Base-by-base conservation (phyloP, 352 stramenopile genomes). In the Pythium rhizo-oryzae region DNA sequence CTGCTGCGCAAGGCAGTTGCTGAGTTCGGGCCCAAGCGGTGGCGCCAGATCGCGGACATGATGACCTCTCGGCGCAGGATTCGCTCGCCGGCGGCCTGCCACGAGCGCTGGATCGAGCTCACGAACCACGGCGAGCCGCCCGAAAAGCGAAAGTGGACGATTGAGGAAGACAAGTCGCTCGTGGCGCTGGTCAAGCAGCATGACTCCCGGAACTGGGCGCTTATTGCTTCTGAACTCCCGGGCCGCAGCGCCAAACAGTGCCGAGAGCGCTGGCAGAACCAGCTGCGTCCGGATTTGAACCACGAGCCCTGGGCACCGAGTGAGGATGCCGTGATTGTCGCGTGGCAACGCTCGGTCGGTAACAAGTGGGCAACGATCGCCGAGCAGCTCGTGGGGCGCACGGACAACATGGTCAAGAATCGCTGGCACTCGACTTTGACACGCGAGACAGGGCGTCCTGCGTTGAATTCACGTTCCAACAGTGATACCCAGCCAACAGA, bases 191-290 rank as follows among this genome's bases (percentile, higher is more conserved):
- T 94, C 5, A 35, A 39, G 1, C 46, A 60, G 21, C 77, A 91
- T 37, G 81, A 84, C 13, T 46, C 62, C 0, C 73, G 73, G 16
- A 78, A 79, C 33, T 96, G 87, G 87, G 52, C 76, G 1, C 65
- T 92, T 2, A 76, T 90, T 41, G 78, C 87, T 11, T 85, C 79
- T 1, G 74, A 84, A 44, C 55, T 95, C n/a, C 72, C 71, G 5
- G 81, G 77, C 19, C 79, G 87, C 3, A 92, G 67, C 21, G 77
- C 80, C 1, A 94, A 94, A 49, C 87, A 96, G 57, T 94, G 84
- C 24, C 79, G 87, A 6, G 86, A 93, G 28, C 66, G 84, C 47
- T 84, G 64, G 65, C 58, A 72, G 37, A 65, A 67, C 25, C 62
- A 66, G 24, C 5, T 80, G 62, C 59, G 67, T 6, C 66, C 73